Base-by-base conservation (phyloP, 208 protist species). In the Leishmania braziliensis region DNA sequence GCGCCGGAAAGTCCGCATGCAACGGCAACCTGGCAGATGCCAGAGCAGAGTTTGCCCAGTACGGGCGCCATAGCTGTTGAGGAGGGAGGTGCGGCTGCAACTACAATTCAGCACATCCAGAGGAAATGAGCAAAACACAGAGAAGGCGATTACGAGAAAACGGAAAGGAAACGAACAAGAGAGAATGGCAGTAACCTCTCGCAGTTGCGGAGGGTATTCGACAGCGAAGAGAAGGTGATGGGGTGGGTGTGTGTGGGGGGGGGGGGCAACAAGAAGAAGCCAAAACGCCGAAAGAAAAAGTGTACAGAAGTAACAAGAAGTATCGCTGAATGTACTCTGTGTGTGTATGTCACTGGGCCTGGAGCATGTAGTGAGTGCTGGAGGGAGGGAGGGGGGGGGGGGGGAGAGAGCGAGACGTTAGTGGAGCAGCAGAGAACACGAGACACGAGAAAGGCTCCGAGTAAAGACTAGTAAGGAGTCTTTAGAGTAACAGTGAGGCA, bases 21-120 rank as follows among this genome's bases (percentile, higher is more conserved):
- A 16, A 93, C 68, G 18, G 83, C 84, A 39, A 89, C 43, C 50
- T 86, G 77, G 80, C 90, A 89, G 53, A 79, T 50, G 51, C 80
- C 80, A 50, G 79, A 80, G 77, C 86, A 85, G 73, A 87, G 65
- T 3, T 69, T 80, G 9, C 77, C 68, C 23, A 82, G 65, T 18
- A 70, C 16, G 36, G 20, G 66, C 46, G 78, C 14, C 78, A 83
- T 86, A 46, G 6, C 9, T 26, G 5, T 33, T 50, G 46, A 43
- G 26, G 26, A 3, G 46, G 12, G 20, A 53, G 43, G 68, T 54
- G 68, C 14, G 26, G 68, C 3, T 33, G 68, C 68, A 4, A 20
- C 68, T 10, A 36, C 39, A 12, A n/a, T 54, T 29, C 10, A 20
- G 68, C 46, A 29, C 68, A 54, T 6, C 0, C 18, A 53, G 18